These are phyloP conservation scores for Casuarina cunninghamiana DNA, from an alignment of 306 rosid genomes.

Conservation along the genomic window DNA sequence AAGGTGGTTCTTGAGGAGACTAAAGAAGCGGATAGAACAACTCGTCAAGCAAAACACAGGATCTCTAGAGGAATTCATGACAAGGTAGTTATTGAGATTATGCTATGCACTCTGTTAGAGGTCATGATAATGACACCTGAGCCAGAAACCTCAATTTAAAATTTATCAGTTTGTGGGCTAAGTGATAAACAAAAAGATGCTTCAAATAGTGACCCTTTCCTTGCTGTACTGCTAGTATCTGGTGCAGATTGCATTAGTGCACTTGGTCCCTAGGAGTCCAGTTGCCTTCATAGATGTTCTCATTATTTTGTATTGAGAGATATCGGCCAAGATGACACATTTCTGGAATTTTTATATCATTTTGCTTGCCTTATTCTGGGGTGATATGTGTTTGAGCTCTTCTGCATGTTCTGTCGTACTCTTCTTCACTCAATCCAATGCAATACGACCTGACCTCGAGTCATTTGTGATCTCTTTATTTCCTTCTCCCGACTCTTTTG, in stretches of 20 bases:
- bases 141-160: background rate
- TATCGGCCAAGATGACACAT: background rate
- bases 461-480: background rate
- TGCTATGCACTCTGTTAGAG: background rate
- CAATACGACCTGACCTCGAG: background rate
- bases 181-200: background rate
- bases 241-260: background rate
- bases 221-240: background rate
- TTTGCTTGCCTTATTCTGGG: background rate
- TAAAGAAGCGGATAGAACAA: conserved; percentile 81
- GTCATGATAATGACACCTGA: background rate
- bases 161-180: background rate
- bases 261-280: background rate
- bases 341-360: background rate
- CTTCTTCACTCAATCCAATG: background rate
- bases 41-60: conserved; percentile 72
- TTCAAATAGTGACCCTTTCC: background rate
- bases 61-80: conserved; percentile 80
- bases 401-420: background rate
- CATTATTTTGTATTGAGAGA: background rate
- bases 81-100: conserved; percentile 53
- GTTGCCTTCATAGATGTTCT: background rate
- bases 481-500: background rate
- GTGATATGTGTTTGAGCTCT: background rate
- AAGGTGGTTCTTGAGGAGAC: conserved; percentile 71